Conservation (phyloP, 495 filamentous ascomycete species). For the Barbatosphaeria neglecta region DNA sequence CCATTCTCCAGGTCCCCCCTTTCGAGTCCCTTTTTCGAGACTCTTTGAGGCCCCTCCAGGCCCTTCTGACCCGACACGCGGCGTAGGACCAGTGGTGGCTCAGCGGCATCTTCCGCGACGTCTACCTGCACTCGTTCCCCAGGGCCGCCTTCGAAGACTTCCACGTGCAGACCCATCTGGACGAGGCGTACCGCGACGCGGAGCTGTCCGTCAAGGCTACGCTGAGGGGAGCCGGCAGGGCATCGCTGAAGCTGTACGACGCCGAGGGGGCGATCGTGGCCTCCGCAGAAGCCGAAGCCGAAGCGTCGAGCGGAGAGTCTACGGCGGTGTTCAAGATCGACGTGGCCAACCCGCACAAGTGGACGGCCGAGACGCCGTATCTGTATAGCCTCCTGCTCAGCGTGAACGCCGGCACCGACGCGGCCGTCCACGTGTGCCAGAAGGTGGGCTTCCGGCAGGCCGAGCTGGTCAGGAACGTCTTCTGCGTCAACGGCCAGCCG, state of each 20-base stretch:
- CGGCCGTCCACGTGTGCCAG: conserved; percentile 29
- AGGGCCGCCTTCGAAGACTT: conserved; percentile 46
- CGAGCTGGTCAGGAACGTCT: conserved; percentile 44
- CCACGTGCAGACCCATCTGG: conserved; percentile 42
- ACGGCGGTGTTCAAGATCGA: conserved; percentile 15
- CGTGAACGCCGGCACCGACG: conserved; percentile 18
- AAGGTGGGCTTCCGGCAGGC: conserved; percentile 49
- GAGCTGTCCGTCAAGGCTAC: conserved; percentile 36
- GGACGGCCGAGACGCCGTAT: conserved; percentile 60
- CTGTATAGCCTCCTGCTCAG: conserved; percentile 41
- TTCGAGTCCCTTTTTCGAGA: no score
- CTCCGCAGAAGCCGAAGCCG: conserved; percentile 5
- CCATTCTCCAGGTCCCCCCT: not conserved
- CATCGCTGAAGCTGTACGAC: conserved; percentile 25
- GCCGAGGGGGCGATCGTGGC: conserved; percentile 12
- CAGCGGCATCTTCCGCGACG: conserved; percentile 59
- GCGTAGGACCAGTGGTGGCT: conserved; percentile 43
- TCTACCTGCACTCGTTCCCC: conserved; percentile 53
- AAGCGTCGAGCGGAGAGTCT: conserved; percentile 4
- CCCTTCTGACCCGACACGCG: no score
- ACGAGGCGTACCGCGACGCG: conserved; percentile 44
- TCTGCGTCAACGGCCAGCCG: conserved; percentile 49
- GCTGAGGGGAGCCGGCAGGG: conserved; percentile 16
- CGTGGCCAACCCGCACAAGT: conserved; percentile 41
- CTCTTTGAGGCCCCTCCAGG: no score